Percentiles rank a stretch among this genome's conserved stretches.
Conservation (phyloP, 257 asterid genomes). For the Ilex asprella region DNA sequence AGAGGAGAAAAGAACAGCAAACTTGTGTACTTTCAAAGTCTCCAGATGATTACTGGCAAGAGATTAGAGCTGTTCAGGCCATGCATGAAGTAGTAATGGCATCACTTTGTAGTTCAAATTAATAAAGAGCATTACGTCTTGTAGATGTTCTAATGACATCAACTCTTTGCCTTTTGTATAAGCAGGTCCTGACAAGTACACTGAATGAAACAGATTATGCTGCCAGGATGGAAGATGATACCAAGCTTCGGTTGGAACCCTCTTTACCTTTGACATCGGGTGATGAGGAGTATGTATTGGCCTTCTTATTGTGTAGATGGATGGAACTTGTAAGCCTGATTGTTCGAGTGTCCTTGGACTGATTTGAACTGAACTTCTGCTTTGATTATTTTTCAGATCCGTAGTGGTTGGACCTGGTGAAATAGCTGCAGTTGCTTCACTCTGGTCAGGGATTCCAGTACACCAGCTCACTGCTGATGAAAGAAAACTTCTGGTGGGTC, state of each 20-base stretch:
- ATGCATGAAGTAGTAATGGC: constrained; percentile 61
- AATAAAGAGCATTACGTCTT: no score
- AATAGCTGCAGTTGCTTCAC: constrained; percentile 89
- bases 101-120: neutral
- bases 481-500: constrained; percentile 67
- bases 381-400: constrained; percentile 34
- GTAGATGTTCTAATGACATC: constrained; percentile 12
- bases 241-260: constrained; percentile 23
- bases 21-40: constrained; percentile 57
- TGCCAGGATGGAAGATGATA: constrained; percentile 31
- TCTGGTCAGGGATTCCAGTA: constrained; percentile 91
- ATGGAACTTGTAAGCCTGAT: no score
- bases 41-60: constrained; percentile 87
- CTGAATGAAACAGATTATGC: constrained; percentile 34
- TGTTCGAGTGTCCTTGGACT: no score
- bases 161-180: constrained; percentile 18
- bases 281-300: constrained; percentile 59
- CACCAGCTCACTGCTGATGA: constrained; percentile 80
- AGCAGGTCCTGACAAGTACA: constrained; percentile 45
- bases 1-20: constrained; percentile 63
- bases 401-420: constrained; percentile 78
- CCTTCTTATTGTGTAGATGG: neutral
- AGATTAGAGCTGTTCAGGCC: constrained; percentile 73
- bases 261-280: constrained; percentile 20
- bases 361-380: constrained; percentile 1